Evolutionary conservation across 2,329 filamentous ascomycete genomes (phyloP), one percentile per base, ranked within the genome.

Genomic region (Trichoderma pleuroti): DNA sequence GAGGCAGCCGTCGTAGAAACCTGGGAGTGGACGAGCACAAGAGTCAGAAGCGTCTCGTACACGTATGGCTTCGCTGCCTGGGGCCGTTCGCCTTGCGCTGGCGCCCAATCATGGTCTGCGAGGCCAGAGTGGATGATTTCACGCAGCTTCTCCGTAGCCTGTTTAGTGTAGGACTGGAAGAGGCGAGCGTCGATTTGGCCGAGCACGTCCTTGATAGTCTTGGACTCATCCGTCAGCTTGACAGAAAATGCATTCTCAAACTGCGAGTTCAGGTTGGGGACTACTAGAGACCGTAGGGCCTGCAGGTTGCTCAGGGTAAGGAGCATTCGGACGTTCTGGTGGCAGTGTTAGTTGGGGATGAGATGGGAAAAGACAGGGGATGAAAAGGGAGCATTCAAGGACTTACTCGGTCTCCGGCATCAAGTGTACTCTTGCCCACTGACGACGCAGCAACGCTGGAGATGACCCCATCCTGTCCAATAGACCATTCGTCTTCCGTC

Each of bases 161-260:
- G 93, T 28, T 90, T 90, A 16, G 93, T 97, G 82, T 98, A 99
- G 2, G 94, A 93, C 76, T 94, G 89, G 86, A 99, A 99, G 42
- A 99, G 90, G 7, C 93, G 91, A 14, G 91, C 88, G 77, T 98
- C 94, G 74, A 99, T 98, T 79, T 98, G 94, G 18, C 88, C 87
- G 14, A 98, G 90, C 4, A 97, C 93, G 77, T 98, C 94, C 69
- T 91, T 91, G 77, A 99, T 95, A 0, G 93, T 96, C 80, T 95
- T 95, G 70, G 91, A 91, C 81, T 99, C 96, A 73, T 98, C 95
- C 1, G 94, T 97, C 72, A 99, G 87, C 78, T 97, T 97, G 73
- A 98, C 93, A 1, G 93, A 94, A 81, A 99, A 99, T 69, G 93
- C 89, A 63, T 93, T 94, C 79, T 99, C 96, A 77, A 98, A 99